These are phyloP conservation scores for Neurospora sp. DNA, from an alignment of 495 filamentous ascomycete species.

Conservation along the genomic window DNA sequence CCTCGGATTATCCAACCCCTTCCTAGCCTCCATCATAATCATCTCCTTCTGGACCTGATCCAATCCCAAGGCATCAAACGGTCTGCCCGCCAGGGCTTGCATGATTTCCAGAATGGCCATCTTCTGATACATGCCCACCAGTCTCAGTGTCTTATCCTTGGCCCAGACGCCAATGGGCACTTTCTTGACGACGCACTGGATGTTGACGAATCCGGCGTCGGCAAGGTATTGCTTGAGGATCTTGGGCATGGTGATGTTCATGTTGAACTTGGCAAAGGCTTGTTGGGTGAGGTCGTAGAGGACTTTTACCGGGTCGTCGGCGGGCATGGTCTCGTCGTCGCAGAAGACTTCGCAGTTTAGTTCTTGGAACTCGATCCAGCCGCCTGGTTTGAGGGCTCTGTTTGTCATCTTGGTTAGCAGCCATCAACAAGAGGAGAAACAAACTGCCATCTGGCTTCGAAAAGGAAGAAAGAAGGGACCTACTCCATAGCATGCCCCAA, in stretches of 20 bases:
- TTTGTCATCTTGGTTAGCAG: background rate
- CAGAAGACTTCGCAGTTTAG: slow-evolving; percentile 25
- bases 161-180: slow-evolving; percentile 50
- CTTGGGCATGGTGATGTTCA: slow-evolving; percentile 38
- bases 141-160: slow-evolving; percentile 41
- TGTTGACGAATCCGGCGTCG: slow-evolving; percentile 50
- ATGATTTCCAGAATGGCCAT: slow-evolving; percentile 42
- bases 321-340: slow-evolving; percentile 31
- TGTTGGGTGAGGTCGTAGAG: slow-evolving; percentile 21
- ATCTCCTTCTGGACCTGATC: slow-evolving; percentile 20
- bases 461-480: background rate
- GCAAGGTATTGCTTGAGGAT: slow-evolving; percentile 35
- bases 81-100: slow-evolving; percentile 38
- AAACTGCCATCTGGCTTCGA: background rate
- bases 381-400: slow-evolving; percentile 29
- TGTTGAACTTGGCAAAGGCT: slow-evolving; percentile 23
- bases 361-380: slow-evolving; percentile 37
- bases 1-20: slow-evolving; percentile 17
- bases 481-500: slow-evolving; percentile 29
- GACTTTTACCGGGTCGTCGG: slow-evolving; percentile 24
- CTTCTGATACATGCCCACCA: slow-evolving; percentile 40
- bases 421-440: background rate
- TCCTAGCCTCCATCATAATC: slow-evolving; percentile 17
- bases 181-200: slow-evolving; percentile 41
- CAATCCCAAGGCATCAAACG: slow-evolving; percentile 35